A percentile compares a stretch with the other conserved stretches of the same genome.
Evolutionary conservation across 768 basidiomycete genomes (phyloP).

Genomic region (Pleurotus giganteus): DNA sequence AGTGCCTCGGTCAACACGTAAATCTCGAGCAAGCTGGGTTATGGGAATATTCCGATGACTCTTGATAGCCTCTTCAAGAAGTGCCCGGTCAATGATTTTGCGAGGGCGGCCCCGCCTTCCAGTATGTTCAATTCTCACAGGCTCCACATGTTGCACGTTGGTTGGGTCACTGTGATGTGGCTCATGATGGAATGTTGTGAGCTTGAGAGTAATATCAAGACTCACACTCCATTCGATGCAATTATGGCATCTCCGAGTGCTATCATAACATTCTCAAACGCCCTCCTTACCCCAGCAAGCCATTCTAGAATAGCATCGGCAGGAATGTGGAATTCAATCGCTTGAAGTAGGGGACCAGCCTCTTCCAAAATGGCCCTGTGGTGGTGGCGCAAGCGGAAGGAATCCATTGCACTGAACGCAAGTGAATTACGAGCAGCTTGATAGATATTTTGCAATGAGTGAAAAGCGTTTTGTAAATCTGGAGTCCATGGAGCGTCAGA

Average conservation of each 20-base stretch:
- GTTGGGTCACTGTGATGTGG: neutral
- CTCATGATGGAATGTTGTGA: neutral
- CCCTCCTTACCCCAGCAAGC: neutral
- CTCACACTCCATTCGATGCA: neutral
- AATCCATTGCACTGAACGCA: neutral
- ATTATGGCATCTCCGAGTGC: neutral
- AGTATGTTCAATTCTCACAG: conserved; percentile 7
- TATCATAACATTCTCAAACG: neutral
- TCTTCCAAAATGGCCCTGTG: neutral
- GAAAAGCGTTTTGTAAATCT: neutral
- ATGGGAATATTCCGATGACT: conserved; percentile 12
- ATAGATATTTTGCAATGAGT: neutral
- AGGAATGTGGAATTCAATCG: neutral
- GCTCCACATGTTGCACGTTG: neutral
- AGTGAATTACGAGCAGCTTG: neutral
- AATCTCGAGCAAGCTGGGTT: conserved; percentile 9
- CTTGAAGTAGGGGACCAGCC: neutral
- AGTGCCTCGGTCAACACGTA: conserved; percentile 7
- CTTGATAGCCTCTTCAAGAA: conserved; percentile 11
- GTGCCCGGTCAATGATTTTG: conserved; percentile 9
- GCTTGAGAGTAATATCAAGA: neutral
- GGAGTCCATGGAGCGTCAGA: neutral
- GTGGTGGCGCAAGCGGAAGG: neutral
- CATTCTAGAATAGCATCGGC: neutral
- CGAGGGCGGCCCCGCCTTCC: conserved; percentile 14